Percentiles rank a stretch among this genome's conserved stretches.
Conservation (phyloP, 768 basidiomycete genomes). For the Coprinopsis sp. region DNA sequence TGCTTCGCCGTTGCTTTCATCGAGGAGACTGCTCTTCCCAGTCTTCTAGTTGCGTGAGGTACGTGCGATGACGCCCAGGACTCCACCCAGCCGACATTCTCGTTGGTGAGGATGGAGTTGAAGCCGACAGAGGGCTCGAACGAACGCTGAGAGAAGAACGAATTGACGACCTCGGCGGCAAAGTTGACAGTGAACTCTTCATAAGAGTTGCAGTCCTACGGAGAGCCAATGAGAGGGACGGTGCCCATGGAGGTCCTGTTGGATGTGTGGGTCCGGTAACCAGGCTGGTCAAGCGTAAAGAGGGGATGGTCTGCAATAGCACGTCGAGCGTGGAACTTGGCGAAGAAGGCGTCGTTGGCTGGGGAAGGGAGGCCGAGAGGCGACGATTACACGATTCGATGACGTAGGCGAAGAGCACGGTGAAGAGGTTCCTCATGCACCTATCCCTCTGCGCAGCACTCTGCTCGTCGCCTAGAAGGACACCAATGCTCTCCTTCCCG, state of each 20-base stretch:
- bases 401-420: slow-evolving; percentile 84
- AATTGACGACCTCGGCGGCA: slow-evolving; percentile 76
- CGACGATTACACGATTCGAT: slow-evolving; percentile 86
- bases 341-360: slow-evolving; percentile 37
- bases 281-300: slow-evolving; percentile 73
- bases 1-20: neutral
- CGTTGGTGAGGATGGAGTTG: slow-evolving; percentile 55
- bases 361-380: slow-evolving; percentile 55
- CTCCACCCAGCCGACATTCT: slow-evolving; percentile 69
- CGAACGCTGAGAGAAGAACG: slow-evolving; percentile 65
- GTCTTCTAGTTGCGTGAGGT: slow-evolving; percentile 43
- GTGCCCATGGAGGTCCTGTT: slow-evolving; percentile 43
- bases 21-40: neutral
- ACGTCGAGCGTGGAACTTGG: neutral
- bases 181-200: slow-evolving; percentile 90
- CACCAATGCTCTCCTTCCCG: slow-evolving; percentile 80
- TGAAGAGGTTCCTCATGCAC: slow-evolving; percentile 78
- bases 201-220: slow-evolving; percentile 76
- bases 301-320: slow-evolving; percentile 23
- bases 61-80: slow-evolving; percentile 69
- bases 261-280: slow-evolving; percentile 72
- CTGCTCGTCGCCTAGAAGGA: slow-evolving; percentile 71
- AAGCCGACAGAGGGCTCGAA: slow-evolving; percentile 72
- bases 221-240: slow-evolving; percentile 67
- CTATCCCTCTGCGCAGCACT: slow-evolving; percentile 70